Conservation (phyloP, 108 stramenopile species). For the Nitzschia palea region DNA sequence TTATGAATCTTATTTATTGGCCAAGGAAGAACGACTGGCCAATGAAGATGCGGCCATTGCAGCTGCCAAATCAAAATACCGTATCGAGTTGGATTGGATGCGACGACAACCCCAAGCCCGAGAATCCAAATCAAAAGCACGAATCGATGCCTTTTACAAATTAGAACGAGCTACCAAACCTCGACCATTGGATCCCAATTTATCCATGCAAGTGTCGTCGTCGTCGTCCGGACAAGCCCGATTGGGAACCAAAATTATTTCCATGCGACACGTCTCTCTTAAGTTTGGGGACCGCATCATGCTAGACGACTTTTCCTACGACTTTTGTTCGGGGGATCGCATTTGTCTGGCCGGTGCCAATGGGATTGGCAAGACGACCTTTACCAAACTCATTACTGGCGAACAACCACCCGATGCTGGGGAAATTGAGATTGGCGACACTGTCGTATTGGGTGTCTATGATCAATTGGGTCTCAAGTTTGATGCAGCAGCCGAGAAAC, state of each 20-base stretch:
- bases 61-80: conserved; percentile 68
- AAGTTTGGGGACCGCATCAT: conserved; percentile 70
- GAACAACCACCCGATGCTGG: conserved; percentile 57
- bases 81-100: conserved; percentile 81
- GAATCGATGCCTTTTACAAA: conserved; percentile 84
- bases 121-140: conserved; percentile 54
- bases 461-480: conserved; percentile 79
- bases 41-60: conserved; percentile 66
- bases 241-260: conserved; percentile 62
- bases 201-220: conserved; percentile 37
- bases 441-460: conserved; percentile 79
- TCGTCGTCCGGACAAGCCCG: conserved; percentile 35
- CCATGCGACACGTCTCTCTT: conserved; percentile 61
- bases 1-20: conserved; percentile 64
- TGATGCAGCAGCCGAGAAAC: conserved; percentile 54
- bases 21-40: conserved; percentile 72
- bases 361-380: conserved; percentile 71
- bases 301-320: conserved; percentile 77
- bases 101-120: conserved; percentile 77
- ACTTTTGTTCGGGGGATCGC: conserved; percentile 75
- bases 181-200: conserved; percentile 57
- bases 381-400: conserved; percentile 66
- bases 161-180: conserved; percentile 79
- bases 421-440: conserved; percentile 69
- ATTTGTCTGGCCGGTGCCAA: conserved; percentile 85